phyloP scores from a whole-genome alignment of 2,329 filamentous ascomycete species.

The Cryphonectria radicalis region DNA sequence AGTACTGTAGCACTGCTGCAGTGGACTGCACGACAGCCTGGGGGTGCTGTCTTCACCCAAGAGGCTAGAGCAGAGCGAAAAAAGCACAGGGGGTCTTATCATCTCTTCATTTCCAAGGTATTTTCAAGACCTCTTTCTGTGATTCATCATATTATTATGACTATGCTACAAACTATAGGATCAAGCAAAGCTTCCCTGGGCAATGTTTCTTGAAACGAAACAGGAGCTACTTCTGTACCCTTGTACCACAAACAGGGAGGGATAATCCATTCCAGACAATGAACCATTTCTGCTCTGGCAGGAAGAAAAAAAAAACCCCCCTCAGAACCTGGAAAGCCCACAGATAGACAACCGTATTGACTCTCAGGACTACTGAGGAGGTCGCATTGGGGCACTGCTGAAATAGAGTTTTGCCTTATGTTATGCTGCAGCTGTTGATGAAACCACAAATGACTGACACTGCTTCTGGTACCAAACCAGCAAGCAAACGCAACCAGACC shows the following conservation, averaged over 20 bases:
- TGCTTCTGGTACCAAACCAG: neutral
- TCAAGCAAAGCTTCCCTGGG: neutral
- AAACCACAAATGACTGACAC: neutral
- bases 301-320: neutral
- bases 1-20: neutral
- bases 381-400: neutral
- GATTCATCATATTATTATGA: neutral
- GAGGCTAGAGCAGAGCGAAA: neutral
- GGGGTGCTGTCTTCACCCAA: neutral
- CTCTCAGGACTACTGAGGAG: slow-evolving; percentile 16
- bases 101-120: neutral
- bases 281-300: neutral
- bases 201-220: slow-evolving; percentile 17
- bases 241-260: neutral
- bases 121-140: neutral
- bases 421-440: neutral
- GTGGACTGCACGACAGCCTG: neutral
- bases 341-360: neutral
- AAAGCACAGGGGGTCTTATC: neutral
- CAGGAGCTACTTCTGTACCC: slow-evolving; percentile 9
- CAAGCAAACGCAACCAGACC: neutral
- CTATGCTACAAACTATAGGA: neutral
- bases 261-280: neutral
- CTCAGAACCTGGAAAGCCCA: neutral
- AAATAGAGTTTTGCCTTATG: neutral